Base-by-base conservation (phyloP, 805 yeast genomes). In the Candida sphagnicola region DNA sequence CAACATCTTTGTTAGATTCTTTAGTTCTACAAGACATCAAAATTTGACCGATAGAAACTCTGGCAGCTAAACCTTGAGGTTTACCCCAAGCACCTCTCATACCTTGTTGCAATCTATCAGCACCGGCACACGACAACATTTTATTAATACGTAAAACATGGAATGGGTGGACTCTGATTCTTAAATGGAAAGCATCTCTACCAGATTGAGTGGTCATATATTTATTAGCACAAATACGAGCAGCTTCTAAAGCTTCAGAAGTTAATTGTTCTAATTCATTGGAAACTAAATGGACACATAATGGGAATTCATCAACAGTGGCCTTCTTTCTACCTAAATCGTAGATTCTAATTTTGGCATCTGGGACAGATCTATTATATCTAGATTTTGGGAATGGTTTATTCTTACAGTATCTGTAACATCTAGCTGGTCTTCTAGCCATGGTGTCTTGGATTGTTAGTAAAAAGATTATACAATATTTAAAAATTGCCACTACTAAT, bases 51-150 rank as follows among this genome's bases (percentile, higher is more conserved):
- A 93, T 93, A 78, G 77, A 77, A 72, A 93, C 98, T 76, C 99
- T 89, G 65, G 99, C 99, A 63, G 98, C 99, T 67, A 89, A 80
- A 82, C 99, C 99, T 65, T 90, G 96, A 66, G 99, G 99, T 82
- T 93, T 93, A 89, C 99, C 99, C 98, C 98, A 93, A 71, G 99
- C 99, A 82, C 95, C 95, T 88, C 99, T 91, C 99, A 93, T 93
- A 90, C 99, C 99, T 80, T 93, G 98, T 81, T 93, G 99, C 78
- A 93, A 84, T 86, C 99, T 89, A 91, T 93, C 99, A 72, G 99
- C 99, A 87, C 99, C 99, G 80, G 99, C 99, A 82, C 99, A 93
- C 69, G 99, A 93, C 96, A 93, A 89, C 99, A 93, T 93, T 88
- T 93, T 93, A 93, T 93, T 93, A 82, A 93, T 93, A 79, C 99